These are phyloP conservation scores for Fragaria nilgerrensis DNA, from an alignment of 306 rosid genomes.

Conservation along the genomic window DNA sequence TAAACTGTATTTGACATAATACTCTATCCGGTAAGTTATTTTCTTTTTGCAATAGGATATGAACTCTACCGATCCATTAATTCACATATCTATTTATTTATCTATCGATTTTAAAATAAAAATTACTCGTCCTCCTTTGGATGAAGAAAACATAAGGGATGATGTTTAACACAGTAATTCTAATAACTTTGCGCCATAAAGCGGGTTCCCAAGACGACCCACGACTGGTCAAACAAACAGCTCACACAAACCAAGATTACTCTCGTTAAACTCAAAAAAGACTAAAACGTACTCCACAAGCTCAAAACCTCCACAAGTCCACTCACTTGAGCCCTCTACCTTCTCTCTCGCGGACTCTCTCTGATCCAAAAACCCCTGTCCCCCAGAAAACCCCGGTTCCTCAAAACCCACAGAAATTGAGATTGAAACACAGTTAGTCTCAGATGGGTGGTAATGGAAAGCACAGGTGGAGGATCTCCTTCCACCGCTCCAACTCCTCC, in stretches of 20 bases:
- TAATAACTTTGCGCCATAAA: background rate
- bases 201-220: background rate
- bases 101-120: too few species aligned
- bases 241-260: background rate
- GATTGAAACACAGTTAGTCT: background rate
- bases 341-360: too few species aligned
- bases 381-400: background rate
- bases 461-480: slow-evolving; percentile 67
- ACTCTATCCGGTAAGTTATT: too few species aligned
- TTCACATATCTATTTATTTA: too few species aligned
- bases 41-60: too few species aligned
- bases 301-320: background rate
- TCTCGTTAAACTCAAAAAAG: background rate
- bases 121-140: too few species aligned
- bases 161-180: background rate
- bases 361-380: background rate
- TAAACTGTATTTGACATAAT: too few species aligned
- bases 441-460: slow-evolving; percentile 70
- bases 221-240: slow-evolving; percentile 5
- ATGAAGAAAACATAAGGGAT: too few species aligned
- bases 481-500: slow-evolving; percentile 49
- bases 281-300: background rate
- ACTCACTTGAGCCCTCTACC: background rate
- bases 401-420: background rate
- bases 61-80: too few species aligned